These are phyloP conservation scores for Yamadazyma kanchanaburiensis DNA, from an alignment of 1,139 yeast genomes.

Conservation along the genomic window DNA sequence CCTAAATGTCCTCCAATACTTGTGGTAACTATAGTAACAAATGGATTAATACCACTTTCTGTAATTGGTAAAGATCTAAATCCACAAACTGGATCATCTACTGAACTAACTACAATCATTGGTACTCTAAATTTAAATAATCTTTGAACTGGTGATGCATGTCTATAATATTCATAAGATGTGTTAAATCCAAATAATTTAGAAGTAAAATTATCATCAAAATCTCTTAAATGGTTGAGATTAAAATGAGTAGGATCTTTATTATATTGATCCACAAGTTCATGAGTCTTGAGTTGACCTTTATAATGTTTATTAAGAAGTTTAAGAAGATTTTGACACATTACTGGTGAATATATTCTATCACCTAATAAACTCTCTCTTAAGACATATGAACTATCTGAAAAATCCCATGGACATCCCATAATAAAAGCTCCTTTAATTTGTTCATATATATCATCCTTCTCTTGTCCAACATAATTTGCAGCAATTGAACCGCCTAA, in stretches of 20 bases:
- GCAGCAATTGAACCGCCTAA: conserved; percentile 56
- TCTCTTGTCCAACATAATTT: conserved; percentile 56
- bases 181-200: conserved; percentile 52
- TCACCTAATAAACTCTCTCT: conserved; percentile 42
- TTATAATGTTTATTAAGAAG: conserved; percentile 42
- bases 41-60: conserved; percentile 68
- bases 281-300: conserved; percentile 25
- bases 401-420: conserved; percentile 59
- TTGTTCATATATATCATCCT: conserved; percentile 26
- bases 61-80: conserved; percentile 51
- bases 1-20: conserved; percentile 83
- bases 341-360: conserved; percentile 49
- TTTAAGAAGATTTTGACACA: conserved; percentile 47
- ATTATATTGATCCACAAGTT: conserved; percentile 25
- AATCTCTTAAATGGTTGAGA: conserved; percentile 33
- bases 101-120: conserved; percentile 43
- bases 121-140: conserved; percentile 52
- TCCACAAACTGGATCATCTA: conserved; percentile 62
- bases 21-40: conserved; percentile 61
- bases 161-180: conserved; percentile 51
- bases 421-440: conserved; percentile 49
- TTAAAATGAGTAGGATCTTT: conserved; percentile 33
- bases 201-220: conserved; percentile 53
- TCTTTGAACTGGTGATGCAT: conserved; percentile 52
- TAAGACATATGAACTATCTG: conserved; percentile 42